A percentile compares a stretch with the other conserved stretches of the same genome.
phyloP scores from a whole-genome alignment of 2,329 filamentous ascomycete genomes.

The Colletotrichum cordylinicola region DNA sequence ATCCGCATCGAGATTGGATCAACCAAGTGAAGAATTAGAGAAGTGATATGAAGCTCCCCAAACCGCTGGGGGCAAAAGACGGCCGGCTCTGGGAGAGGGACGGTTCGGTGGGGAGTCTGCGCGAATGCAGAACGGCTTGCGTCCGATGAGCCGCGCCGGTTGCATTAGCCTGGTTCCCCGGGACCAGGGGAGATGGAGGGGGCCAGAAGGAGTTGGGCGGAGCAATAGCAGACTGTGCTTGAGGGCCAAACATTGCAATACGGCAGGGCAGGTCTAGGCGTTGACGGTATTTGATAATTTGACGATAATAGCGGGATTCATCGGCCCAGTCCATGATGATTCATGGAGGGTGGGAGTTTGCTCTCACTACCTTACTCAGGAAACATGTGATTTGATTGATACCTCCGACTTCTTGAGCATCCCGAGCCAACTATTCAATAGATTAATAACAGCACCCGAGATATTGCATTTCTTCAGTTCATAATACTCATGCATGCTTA shows the following conservation, averaged over 20 bases:
- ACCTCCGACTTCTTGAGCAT: neutral
- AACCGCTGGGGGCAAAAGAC: neutral
- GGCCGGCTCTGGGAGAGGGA: neutral
- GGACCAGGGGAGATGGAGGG: neutral
- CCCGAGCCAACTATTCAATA: neutral
- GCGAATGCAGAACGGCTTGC: neutral
- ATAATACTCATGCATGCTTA: neutral
- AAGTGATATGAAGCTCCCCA: neutral
- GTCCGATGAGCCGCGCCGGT: neutral
- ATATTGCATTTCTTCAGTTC: neutral
- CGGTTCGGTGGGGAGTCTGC: neutral
- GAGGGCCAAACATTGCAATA: neutral
- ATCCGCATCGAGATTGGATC: neutral
- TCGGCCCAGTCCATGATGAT: neutral
- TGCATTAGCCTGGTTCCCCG: neutral
- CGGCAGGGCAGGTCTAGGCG: neutral
- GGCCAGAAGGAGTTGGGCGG: neutral
- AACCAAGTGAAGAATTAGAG: neutral
- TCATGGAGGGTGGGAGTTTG: neutral
- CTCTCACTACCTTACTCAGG: neutral
- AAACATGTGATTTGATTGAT: neutral
- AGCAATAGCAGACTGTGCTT: neutral
- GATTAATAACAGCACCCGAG: neutral
- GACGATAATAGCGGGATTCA: neutral
- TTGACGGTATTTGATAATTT: neutral